Evolutionary conservation across 176 grass and related monocot species (phyloP).

Genomic region (Oryza brachyantha): DNA sequence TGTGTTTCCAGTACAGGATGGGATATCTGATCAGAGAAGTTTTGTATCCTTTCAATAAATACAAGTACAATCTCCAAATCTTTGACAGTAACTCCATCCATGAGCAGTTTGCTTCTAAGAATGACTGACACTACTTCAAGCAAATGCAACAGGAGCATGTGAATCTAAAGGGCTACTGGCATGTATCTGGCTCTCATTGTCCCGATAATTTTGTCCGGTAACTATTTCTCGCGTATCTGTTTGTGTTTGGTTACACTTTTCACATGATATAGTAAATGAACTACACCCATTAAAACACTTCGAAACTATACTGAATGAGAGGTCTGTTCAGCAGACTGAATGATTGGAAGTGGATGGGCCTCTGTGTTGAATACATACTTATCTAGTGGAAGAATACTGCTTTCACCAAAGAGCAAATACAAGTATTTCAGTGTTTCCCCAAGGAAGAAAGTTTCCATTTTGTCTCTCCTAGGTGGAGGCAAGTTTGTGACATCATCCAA

Average conservation of each 20-base stretch:
- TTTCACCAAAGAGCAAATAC: conserved; percentile 94
- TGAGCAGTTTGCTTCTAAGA: conserved; percentile 17
- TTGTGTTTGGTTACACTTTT: conserved; percentile 10
- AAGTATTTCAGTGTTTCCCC: conserved; percentile 94
- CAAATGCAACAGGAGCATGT: not conserved
- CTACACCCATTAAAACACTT: conserved; percentile 22
- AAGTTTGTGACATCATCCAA: conserved; percentile 88
- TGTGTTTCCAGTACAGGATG: conserved; percentile 39
- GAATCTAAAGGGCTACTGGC: conserved; percentile 8
- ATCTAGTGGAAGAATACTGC: conserved; percentile 70
- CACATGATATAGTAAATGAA: conserved; percentile 28
- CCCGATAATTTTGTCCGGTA: conserved; percentile 10
- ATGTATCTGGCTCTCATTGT: conserved; percentile 21
- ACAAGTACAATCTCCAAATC: conserved; percentile 29
- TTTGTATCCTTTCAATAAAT: conserved; percentile 24
- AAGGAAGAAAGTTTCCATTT: conserved; percentile 96
- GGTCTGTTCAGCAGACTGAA: conserved; percentile 28
- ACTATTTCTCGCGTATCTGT: conserved; percentile 20
- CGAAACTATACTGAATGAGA: conserved; percentile 46
- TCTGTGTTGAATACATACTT: conserved; percentile 96
- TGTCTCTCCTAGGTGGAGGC: conserved; percentile 84
- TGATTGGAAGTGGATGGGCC: conserved; percentile 87
- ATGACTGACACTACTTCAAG: conserved; percentile 14
- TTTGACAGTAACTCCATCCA: not conserved
- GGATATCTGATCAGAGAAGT: conserved; percentile 18